Conservation (phyloP, 2,329 filamentous ascomycete species). For the Lachnellula subtilissima region DNA sequence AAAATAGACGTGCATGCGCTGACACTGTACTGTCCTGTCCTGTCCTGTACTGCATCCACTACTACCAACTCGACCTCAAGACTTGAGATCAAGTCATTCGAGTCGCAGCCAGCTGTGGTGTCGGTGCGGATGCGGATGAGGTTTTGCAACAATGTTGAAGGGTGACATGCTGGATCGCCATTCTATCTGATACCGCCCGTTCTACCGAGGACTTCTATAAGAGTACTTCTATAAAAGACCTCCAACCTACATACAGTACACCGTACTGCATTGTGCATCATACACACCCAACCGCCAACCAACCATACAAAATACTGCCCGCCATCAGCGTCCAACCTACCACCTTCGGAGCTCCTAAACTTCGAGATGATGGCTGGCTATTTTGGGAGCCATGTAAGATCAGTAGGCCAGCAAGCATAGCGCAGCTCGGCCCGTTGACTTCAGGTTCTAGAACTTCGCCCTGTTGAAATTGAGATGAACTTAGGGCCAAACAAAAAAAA, state of each 20-base stretch:
- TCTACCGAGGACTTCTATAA: neutral
- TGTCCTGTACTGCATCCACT: neutral
- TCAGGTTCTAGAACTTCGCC: constrained; percentile 10
- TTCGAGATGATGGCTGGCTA: constrained; percentile 6
- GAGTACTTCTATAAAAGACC: constrained; percentile 1
- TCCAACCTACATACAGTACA: neutral
- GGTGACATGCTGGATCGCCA: neutral
- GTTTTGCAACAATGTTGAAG: no score
- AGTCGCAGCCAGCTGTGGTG: no score
- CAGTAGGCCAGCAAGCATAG: constrained; percentile 1
- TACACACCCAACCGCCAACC: neutral
- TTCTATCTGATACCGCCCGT: constrained; percentile 11
- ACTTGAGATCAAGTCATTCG: no score
- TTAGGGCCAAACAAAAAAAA: constrained; percentile 19
- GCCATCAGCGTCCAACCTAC: constrained; percentile 3
- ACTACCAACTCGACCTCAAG: constrained; percentile 16
- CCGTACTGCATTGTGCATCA: neutral
- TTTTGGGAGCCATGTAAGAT: constrained; percentile 5
- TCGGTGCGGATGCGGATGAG: no score
- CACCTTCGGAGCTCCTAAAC: neutral
- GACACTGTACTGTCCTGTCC: neutral
- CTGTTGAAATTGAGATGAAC: constrained; percentile 23
- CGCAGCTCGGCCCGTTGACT: constrained; percentile 4
- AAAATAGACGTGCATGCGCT: neutral
- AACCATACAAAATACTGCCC: neutral